Percentiles rank a stretch among this genome's conserved stretches.
Conservation (phyloP, 2,329 filamentous ascomycete species). For the Helotiales sp. region DNA sequence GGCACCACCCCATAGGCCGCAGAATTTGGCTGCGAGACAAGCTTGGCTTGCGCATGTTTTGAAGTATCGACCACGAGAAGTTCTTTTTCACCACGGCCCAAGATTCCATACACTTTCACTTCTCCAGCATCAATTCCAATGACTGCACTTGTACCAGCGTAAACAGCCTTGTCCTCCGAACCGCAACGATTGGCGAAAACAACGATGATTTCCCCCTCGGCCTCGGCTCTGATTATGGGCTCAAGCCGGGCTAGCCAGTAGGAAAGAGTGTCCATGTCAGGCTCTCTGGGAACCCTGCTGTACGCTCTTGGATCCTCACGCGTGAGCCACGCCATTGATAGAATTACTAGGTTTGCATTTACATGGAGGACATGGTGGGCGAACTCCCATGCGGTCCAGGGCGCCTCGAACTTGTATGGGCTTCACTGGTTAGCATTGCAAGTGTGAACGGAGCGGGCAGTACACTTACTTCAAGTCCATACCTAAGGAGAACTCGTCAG, state of each 20-base stretch:
- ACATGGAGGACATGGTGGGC: constrained; percentile 58
- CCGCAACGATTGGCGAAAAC: constrained; percentile 75
- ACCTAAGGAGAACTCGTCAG: constrained; percentile 41
- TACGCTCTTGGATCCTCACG: no score
- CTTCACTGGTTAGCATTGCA: constrained; percentile 40
- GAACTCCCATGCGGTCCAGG: constrained; percentile 56
- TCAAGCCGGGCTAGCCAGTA: constrained; percentile 79
- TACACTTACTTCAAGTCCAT: constrained; percentile 67
- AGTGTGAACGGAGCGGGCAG: not conserved
- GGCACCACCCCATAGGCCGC: no score
- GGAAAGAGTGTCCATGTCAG: constrained; percentile 73
- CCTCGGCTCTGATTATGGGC: constrained; percentile 61
- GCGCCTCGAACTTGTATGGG: constrained; percentile 57
- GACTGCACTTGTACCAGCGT: constrained; percentile 58
- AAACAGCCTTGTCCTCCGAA: constrained; percentile 57
- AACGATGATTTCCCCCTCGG: constrained; percentile 65
- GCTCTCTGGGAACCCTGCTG: constrained; percentile 60
- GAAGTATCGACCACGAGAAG: constrained; percentile 69
- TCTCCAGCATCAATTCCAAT: constrained; percentile 68
- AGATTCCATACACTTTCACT: constrained; percentile 70
- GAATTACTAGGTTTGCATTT: constrained; percentile 65
- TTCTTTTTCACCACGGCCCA: constrained; percentile 71
- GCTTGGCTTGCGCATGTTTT: constrained; percentile 30
- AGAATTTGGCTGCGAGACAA: constrained; percentile 32
- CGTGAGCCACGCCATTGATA: constrained; percentile 78